A percentile compares a stretch with the other conserved stretches of the same genome.
Conservation (phyloP, 352 stramenopile genomes). For the Globisporangium lucens region DNA sequence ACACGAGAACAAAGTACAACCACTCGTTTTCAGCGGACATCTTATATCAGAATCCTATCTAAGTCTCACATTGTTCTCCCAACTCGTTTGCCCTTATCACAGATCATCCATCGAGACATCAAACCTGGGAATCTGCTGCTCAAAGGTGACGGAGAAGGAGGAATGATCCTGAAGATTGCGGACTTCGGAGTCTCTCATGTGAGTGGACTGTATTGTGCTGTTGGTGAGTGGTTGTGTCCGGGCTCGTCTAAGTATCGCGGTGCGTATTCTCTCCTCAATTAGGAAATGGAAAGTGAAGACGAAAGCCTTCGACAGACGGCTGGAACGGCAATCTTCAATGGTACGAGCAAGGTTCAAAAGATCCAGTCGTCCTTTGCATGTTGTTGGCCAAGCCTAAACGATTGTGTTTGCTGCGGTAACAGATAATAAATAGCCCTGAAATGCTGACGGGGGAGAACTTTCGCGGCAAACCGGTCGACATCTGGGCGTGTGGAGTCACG, state of each 20-base stretch:
- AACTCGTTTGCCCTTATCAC: background rate
- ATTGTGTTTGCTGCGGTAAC: background rate
- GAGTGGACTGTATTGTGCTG: background rate
- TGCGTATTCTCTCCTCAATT: background rate
- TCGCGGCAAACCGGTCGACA: constrained; percentile 82
- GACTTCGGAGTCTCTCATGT: constrained; percentile 84
- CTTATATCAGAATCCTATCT: background rate
- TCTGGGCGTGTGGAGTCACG: constrained; percentile 96
- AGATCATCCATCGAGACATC: constrained; percentile 84
- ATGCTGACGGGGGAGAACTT: constrained; percentile 81
- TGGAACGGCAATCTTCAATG: constrained; percentile 75
- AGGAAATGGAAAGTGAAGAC: constrained; percentile 77
- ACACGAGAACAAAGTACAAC: constrained; percentile 70
- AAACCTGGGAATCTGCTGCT: constrained; percentile 78
- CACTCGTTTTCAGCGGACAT: no score
- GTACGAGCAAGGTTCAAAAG: constrained; percentile 21
- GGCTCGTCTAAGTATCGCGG: background rate
- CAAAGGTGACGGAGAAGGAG: constrained; percentile 49
- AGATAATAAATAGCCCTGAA: constrained; percentile 40
- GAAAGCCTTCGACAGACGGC: constrained; percentile 69
- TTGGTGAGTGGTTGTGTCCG: background rate
- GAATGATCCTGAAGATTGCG: constrained; percentile 73
- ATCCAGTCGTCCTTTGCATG: background rate
- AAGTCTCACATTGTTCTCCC: background rate
- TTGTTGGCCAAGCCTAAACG: background rate